Base-by-base conservation (phyloP, 805 yeast species). In the Diddensiella transvaalensis region DNA sequence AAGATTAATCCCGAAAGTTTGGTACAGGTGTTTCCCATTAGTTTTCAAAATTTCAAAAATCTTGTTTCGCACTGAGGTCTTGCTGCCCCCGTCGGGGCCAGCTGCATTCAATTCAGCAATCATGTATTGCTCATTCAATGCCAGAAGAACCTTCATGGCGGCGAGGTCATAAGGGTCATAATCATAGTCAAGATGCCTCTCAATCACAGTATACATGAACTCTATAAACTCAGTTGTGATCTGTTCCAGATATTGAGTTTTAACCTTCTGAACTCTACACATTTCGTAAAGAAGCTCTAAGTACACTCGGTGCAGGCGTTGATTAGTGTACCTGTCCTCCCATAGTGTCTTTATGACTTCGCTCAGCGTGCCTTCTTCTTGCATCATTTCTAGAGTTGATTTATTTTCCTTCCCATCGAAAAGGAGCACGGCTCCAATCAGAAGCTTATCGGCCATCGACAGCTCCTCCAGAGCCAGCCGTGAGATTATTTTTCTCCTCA, bases 51-150 rank as follows among this genome's bases (percentile, higher is more conserved):
- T 74, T 3, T 74, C 70, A 58, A 85, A 78, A 1, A 86, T 83
- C 49, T 23, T 26, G 17, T 43, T 30, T 21, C 35, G 23, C 21
- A 30, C 44, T 30, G 36, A 19, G 17, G 5, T 22, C 19, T 36
- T 29, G n/a, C 21, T 17, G 5, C 35, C 44, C 5, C 40, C 45
- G 10, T n/a, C n/a, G n/a, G n/a, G n/a, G 8, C 11, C 32, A 42
- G 18, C n/a, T 47, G 23, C 32, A 26, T 49, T 43, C 11, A 51
- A 47, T 5, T 44, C 71, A 52, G 78, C 68, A 35, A 87, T 83
- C 83, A 90, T 79, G 65, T 80, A 90, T 65, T 90, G 96, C 62
- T 90, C 96, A 65, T 90, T 90, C 22, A 90, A 69, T 1, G 88
- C 82, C 35, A 90, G 69, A 10, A 90, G 64, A 13, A 87, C 68